Evolutionary conservation across 768 basidiomycete genomes (phyloP).

Genomic region (Mycena maculata): DNA sequence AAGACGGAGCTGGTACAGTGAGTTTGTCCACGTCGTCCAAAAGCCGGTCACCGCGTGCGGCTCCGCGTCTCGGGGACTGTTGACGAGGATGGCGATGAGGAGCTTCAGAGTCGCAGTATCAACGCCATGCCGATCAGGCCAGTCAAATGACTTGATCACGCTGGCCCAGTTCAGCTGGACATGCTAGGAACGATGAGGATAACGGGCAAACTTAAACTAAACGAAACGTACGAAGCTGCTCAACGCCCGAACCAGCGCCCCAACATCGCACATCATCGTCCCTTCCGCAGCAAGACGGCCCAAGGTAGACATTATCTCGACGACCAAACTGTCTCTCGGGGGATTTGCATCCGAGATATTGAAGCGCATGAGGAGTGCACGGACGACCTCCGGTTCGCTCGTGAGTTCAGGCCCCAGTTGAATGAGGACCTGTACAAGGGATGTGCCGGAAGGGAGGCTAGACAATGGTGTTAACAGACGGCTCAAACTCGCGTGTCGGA

Average conservation of each 20-base stretch:
- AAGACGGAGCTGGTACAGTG: slow-evolving; percentile 86
- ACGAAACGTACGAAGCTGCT: slow-evolving; percentile 73
- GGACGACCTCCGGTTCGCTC: slow-evolving; percentile 75
- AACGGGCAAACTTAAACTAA: slow-evolving; percentile 9
- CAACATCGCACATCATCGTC: slow-evolving; percentile 77
- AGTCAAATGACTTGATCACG: slow-evolving; percentile 89
- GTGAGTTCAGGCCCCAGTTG: slow-evolving; percentile 87
- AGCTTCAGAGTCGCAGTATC: slow-evolving; percentile 92
- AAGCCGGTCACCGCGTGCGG: slow-evolving; percentile 87
- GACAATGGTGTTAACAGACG: slow-evolving; percentile 31
- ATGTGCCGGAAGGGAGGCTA: slow-evolving; percentile 74
- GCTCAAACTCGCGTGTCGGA: slow-evolving; percentile 26
- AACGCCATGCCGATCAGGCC: slow-evolving; percentile 83
- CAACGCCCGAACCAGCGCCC: slow-evolving; percentile 77
- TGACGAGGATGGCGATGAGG: slow-evolving; percentile 87
- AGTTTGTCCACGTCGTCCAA: slow-evolving; percentile 88
- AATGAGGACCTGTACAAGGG: slow-evolving; percentile 79
- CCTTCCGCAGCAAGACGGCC: slow-evolving; percentile 81
- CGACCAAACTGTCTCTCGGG: slow-evolving; percentile 75
- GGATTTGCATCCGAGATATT: slow-evolving; percentile 79
- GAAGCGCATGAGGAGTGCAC: slow-evolving; percentile 78
- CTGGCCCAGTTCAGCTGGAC: slow-evolving; percentile 81
- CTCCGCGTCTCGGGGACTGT: slow-evolving; percentile 80
- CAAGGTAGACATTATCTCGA: slow-evolving; percentile 77
- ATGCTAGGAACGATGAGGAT: slow-evolving; percentile 55